Conservation (phyloP, 495 filamentous ascomycete genomes). For the Entonaema liquescens region DNA sequence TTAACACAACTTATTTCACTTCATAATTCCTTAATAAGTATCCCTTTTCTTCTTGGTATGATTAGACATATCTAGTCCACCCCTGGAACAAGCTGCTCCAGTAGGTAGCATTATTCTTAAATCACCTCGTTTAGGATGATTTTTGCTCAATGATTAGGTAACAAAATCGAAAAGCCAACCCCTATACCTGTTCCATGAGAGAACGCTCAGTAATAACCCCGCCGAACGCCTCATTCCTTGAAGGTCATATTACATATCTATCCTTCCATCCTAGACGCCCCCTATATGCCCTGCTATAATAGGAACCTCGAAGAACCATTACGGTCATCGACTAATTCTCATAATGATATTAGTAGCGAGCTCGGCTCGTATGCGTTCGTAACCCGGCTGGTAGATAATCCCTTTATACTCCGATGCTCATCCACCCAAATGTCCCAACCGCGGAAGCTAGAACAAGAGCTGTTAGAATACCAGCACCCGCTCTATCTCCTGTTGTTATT, state of each 20-base stretch:
- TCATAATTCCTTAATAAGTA: slow-evolving; percentile 2
- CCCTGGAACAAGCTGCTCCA: neutral
- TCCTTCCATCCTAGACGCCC: slow-evolving; percentile 30
- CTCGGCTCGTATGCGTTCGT: neutral
- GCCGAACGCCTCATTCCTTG: slow-evolving; percentile 27
- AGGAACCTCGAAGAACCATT: neutral
- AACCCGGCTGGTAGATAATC: neutral
- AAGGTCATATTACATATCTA: slow-evolving; percentile 5
- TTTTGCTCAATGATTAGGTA: neutral
- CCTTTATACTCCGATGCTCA: slow-evolving; percentile 36
- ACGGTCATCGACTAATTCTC: neutral
- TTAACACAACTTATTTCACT: neutral
- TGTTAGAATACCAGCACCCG: slow-evolving; percentile 66
- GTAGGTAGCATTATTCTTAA: slow-evolving; percentile 5
- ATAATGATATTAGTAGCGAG: slow-evolving; percentile 2
- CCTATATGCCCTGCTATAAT: slow-evolving; percentile 14
- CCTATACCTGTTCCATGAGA: neutral
- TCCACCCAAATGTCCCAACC: slow-evolving; percentile 45
- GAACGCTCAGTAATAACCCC: slow-evolving; percentile 5
- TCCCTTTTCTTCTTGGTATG: neutral
- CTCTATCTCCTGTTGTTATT: slow-evolving; percentile 62
- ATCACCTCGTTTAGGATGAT: neutral
- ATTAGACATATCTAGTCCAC: neutral
- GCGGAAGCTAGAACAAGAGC: slow-evolving; percentile 47
- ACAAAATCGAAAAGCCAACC: neutral